Evolutionary conservation across 1,284 basidiomycete species (phyloP).

Genomic region (Leccinum subfulvum): DNA sequence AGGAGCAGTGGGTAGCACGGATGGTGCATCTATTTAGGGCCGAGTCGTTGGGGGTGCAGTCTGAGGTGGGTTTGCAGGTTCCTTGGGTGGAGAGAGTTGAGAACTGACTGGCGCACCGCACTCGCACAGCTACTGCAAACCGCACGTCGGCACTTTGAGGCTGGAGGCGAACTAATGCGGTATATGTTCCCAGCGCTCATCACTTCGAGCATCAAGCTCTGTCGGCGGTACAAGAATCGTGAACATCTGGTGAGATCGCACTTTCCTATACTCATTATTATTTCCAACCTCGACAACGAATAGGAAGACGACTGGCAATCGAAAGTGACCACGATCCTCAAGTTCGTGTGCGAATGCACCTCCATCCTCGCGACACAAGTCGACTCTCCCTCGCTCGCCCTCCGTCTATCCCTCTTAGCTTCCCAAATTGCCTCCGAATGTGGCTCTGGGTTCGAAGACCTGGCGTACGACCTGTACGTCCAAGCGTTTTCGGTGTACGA

Average conservation of each 20-base stretch:
- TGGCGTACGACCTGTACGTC: conserved; percentile 94
- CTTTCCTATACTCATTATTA: neutral
- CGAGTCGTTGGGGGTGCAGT: conserved; percentile 81
- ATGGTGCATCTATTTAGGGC: conserved; percentile 94
- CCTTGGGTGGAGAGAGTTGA: neutral
- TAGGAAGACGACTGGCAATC: conserved; percentile 55
- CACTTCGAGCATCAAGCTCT: conserved; percentile 39
- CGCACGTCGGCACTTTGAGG: conserved; percentile 82
- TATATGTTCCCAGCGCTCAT: conserved; percentile 95
- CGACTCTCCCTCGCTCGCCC: conserved; percentile 85
- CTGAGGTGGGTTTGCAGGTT: conserved; percentile 59
- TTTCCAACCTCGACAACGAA: neutral
- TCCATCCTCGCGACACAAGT: conserved; percentile 89
- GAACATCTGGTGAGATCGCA: conserved; percentile 52
- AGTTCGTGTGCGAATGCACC: conserved; percentile 88
- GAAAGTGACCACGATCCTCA: conserved; percentile 81
- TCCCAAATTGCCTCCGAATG: conserved; percentile 36
- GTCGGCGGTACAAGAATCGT: conserved; percentile 80
- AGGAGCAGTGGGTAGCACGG: conserved; percentile 95
- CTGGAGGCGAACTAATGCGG: conserved; percentile 90
- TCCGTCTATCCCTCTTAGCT: conserved; percentile 90
- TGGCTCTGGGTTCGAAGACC: conserved; percentile 67
- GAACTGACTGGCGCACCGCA: conserved; percentile 1
- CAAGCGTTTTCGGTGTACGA: conserved; percentile 96
- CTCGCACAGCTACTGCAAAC: conserved; percentile 77